Base-by-base conservation (phyloP, 2,329 filamentous ascomycete species). In the Aspergillus fumigatiaffinis region DNA sequence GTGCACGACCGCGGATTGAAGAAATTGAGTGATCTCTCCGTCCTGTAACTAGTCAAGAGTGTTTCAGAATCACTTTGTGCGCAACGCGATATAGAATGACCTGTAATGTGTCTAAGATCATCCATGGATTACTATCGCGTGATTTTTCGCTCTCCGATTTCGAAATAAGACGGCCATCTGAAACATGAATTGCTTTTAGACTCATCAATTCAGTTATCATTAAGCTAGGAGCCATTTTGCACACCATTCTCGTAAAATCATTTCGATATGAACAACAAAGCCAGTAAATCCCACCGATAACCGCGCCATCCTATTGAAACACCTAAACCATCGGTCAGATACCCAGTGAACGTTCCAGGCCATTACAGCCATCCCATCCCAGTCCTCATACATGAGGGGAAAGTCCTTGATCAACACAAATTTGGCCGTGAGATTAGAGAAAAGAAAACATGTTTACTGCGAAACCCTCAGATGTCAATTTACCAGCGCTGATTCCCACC, bases 21-120 rank as follows among this genome's bases (percentile, higher is more conserved):
- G 76, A 78, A 62, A 76, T 78, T 60, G 76, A 78, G 57, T 77
- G 23, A 60, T 58, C 14, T 38, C 32, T 5, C 14, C 14, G 5
- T 1, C 32, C 14, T 38, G 32, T 47, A 47, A n/a, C n/a, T 44
- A 23, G n/a, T 9, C 20, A 4, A 44, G 17, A 20, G 41, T 21
- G 9, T 44, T 20, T 44, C 14, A 17, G 14, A n/a, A 20, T 44
- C 41, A 20, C 41, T 21, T 21, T n/a, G 41, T 44, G 38, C 12
- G 4, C 29, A 42, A 42, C 17, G 14, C n/a, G 5, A 42, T 20
- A 42, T 20, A 20, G 6, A n/a, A 21, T 17, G 12, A 5, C 4
- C 12, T 32, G 4, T 32, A 32, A 14, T 26, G 25, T 26, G 25
- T 5, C 5, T 26, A 26, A 26, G 4, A 29, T 35, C 32, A 6